These are phyloP conservation scores for Ogataea neopini DNA, from an alignment of 805 yeast genomes.

Conservation along the genomic window DNA sequence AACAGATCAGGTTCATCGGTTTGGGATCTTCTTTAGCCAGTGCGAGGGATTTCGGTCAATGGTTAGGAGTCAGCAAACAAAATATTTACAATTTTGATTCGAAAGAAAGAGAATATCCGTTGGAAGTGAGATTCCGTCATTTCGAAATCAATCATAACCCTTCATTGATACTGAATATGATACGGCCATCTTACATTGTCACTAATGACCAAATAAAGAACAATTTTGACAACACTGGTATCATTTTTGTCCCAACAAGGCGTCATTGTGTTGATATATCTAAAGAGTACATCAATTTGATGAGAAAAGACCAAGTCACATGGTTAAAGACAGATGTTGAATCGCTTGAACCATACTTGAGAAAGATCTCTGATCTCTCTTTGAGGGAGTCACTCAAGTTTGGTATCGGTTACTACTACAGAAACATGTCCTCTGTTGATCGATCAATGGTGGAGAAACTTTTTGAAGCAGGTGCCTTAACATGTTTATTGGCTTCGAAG, in stretches of 20 bases:
- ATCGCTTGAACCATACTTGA: constrained; percentile 42
- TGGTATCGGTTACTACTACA: constrained; percentile 68
- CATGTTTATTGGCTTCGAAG: constrained; percentile 59
- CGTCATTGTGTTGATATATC: constrained; percentile 56
- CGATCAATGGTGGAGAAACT: constrained; percentile 53
- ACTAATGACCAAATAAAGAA: constrained; percentile 36
- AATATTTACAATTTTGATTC: constrained; percentile 73
- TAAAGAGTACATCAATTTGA: constrained; percentile 39
- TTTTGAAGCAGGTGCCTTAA: constrained; percentile 49
- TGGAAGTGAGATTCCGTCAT: constrained; percentile 59
- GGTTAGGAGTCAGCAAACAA: constrained; percentile 73
- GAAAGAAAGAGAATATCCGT: constrained; percentile 52
- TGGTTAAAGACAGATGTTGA: constrained; percentile 43
- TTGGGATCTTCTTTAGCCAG: constrained; percentile 70
- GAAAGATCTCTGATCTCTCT: constrained; percentile 46
- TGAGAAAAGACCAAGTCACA: constrained; percentile 36
- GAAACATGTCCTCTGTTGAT: constrained; percentile 59
- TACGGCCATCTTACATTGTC: constrained; percentile 48
- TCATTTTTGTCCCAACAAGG: constrained; percentile 62
- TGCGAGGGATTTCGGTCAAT: constrained; percentile 76
- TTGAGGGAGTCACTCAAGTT: constrained; percentile 44
- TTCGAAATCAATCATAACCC: constrained; percentile 50
- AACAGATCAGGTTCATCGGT: constrained; percentile 61
- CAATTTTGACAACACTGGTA: constrained; percentile 35
- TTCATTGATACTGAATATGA: constrained; percentile 52